Evolutionary conservation across 2,329 filamentous ascomycete genomes (phyloP).

Genomic region (Calonectria honghensis): DNA sequence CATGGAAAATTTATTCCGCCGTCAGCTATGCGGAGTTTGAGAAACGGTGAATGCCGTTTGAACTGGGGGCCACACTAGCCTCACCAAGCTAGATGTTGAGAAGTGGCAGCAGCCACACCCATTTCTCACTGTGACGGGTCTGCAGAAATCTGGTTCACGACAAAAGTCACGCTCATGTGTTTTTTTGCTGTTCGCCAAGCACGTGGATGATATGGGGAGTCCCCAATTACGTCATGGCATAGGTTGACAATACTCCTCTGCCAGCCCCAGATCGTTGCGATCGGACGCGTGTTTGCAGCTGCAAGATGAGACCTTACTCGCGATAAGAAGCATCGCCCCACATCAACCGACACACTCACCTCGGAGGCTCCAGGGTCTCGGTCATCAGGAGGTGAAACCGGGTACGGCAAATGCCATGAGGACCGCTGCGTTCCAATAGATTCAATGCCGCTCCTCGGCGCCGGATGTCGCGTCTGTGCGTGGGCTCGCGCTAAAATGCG

Average conservation of each 20-base stretch:
- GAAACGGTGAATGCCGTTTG: neutral
- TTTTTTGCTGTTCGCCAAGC: neutral
- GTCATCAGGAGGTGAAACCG: neutral
- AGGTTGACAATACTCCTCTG: neutral
- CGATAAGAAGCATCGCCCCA: neutral
- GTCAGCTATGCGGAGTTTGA: neutral
- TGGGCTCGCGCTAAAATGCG: constrained; percentile 22
- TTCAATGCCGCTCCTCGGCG: constrained; percentile 36
- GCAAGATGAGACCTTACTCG: neutral
- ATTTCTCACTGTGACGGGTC: neutral
- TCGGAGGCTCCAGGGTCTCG: neutral
- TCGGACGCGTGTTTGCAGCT: neutral
- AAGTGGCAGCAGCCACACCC: neutral
- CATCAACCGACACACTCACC: neutral
- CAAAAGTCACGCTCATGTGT: neutral
- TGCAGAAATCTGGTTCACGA: neutral
- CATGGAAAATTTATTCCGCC: neutral
- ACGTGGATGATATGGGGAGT: neutral
- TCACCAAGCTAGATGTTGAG: neutral
- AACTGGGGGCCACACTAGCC: neutral
- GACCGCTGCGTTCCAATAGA: neutral
- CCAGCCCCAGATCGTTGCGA: neutral
- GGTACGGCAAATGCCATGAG: neutral
- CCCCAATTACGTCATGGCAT: neutral
- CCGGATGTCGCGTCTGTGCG: constrained; percentile 3